Evolutionary conservation across 108 stramenopile species (phyloP), one percentile per base, ranked within the genome.

Genomic region (Parietichytrium sp.): DNA sequence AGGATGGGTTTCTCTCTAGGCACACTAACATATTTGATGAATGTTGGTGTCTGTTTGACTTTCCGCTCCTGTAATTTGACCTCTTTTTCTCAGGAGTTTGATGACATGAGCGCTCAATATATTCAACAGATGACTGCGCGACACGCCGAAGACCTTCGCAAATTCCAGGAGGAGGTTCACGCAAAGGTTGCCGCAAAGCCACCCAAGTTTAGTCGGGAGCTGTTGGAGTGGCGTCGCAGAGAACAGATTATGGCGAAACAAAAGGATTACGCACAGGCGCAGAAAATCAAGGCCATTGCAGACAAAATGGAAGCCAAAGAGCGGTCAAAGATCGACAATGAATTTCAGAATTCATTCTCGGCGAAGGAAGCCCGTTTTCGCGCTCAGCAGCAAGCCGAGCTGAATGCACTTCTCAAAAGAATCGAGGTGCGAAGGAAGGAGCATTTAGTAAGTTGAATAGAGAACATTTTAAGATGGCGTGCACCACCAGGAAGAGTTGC

Each of bases 81-180:
- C n/a, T n/a, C n/a, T n/a, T n/a, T n/a, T n/a, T n/a, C n/a, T n/a
- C 85, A 87, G 55, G 91, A 90, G 80, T 91, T 89, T 84, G 91
- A 91, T 86, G 48, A 80, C 49, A 91, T 91, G 91, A 88, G 90
- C 29, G 87, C 89, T 79, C 82, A 89, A 81, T 91, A 91, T 84
- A 90, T 90, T 16, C 85, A 90, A 84, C 90, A 91, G 47, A 91
- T 91, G 91, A 90, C 91, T 2, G 89, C 89, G 83, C 86, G 90
- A 47, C 91, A 91, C 85, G 85, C 83, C 13, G 27, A 83, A 30
- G 78, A 84, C 18, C 54, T 91, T 15, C 81, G 87, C 23, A 90
- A 89, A 26, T 86, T 87, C 48, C 91, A 91, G 79, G 72, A 87
- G 55, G 48, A 72, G 51, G 79, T 91, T 47, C 86, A 89, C 52